Base-by-base conservation (phyloP, 495 filamentous ascomycete genomes). In the Talaromyces stipitatus region DNA sequence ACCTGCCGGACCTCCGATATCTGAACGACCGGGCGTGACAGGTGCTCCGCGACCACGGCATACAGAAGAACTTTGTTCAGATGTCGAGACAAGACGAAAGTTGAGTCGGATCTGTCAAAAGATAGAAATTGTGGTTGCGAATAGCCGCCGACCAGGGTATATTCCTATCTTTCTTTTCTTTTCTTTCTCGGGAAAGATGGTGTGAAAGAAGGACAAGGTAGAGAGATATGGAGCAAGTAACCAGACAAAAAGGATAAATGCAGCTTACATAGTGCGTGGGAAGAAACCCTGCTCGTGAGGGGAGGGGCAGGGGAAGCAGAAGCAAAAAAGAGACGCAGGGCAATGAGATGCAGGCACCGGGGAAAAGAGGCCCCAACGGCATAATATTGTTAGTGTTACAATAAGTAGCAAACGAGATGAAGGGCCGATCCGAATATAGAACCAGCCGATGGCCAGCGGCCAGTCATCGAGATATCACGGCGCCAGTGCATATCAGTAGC, bases 231-330 rank as follows among this genome's bases (percentile, higher is more conserved):
- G 11, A 18, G 45, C 11, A 24, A 54, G 20, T 20, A 9, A n/a
- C n/a, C 20, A 23, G 33, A 12, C 3, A 16, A 24, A 38, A 43
- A 55, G 36, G 36, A 28, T 27, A 55, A 22, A 32, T 30, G 36
- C 54, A 46, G 54, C 54, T 55, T 55, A 55, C 54, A 55, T 55
- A 55, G 54, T 55, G 54, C 33, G 45, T 30, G 48, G 48, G 27
- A 51, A 51, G 48, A 51, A 12, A 18, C 47, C 47, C 48, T 30
- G 48, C 22, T 51, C 16, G 14, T 28, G 24, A 29, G 48, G 14
- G 22, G 50, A 53, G 29, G 54, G 54, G 54, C 51, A 54, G 54
- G 36, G 38, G 48, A 24, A 51, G 48, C 45, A 48, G 30, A 12
- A 6, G 45, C 45, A 48, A 48, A 41, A 48, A 26, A 48, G 20